Evolutionary conservation across 441 rosid species (phyloP).

Genomic region (Pelargonium citronellum): DNA sequence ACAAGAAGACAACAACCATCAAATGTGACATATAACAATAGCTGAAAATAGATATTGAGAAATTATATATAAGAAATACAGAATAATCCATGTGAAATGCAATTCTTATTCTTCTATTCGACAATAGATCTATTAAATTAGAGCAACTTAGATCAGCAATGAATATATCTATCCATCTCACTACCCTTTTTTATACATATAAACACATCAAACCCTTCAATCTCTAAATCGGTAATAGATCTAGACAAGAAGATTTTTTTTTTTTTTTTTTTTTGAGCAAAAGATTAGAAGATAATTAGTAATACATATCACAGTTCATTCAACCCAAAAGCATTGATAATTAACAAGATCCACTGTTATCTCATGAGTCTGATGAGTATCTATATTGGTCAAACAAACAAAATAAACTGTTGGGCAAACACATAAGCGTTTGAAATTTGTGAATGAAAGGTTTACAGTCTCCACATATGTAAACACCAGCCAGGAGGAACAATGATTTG

Average conservation of each 20-base stretch:
- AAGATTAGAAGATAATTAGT: not conserved
- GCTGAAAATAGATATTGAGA: too few relatives aligned
- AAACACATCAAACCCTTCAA: not conserved
- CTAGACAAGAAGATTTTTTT: not conserved
- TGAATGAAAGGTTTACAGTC: too few relatives aligned
- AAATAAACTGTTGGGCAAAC: not conserved
- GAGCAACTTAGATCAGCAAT: not conserved
- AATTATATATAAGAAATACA: too few relatives aligned
- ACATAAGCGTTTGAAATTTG: too few relatives aligned
- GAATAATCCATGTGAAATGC: not conserved
- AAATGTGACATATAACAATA: not conserved
- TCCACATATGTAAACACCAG: too few relatives aligned
- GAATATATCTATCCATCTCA: not conserved
- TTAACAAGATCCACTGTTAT: not conserved
- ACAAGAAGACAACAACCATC: not conserved
- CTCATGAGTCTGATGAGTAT: not conserved
- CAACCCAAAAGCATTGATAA: not conserved
- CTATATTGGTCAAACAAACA: not conserved
- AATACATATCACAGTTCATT: not conserved
- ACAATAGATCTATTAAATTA: not conserved
- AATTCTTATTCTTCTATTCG: slow-evolving; percentile 2
- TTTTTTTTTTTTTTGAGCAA: too few relatives aligned
- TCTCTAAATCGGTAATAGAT: not conserved
- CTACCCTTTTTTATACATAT: not conserved
- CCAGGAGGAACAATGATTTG: too few relatives aligned